Percentiles rank a stretch among this genome's conserved stretches.
phyloP scores from a whole-genome alignment of 768 basidiomycete species.

The Russula ochroleuca region DNA sequence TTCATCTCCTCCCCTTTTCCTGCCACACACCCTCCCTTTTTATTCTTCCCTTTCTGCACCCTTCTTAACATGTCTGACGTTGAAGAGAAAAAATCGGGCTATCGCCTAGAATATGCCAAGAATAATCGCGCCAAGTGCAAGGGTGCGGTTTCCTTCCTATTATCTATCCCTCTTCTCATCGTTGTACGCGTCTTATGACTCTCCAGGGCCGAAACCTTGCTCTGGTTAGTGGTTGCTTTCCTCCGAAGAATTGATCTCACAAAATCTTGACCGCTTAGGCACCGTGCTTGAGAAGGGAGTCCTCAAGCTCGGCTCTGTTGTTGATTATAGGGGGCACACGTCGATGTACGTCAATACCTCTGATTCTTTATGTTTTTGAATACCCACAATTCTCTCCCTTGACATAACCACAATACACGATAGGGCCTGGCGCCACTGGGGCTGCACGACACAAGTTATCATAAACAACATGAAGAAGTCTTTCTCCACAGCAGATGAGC shows the following conservation, averaged over 20 bases:
- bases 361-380: background rate
- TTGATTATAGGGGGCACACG: constrained; percentile 68
- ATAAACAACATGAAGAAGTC: constrained; percentile 64
- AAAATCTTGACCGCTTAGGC: constrained; percentile 41
- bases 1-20: constrained; percentile 28
- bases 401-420: background rate
- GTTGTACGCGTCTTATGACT: constrained; percentile 28
- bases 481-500: constrained; percentile 55
- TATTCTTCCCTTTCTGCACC: constrained; percentile 10
- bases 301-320: constrained; percentile 67
- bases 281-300: constrained; percentile 67
- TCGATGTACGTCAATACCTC: constrained; percentile 50
- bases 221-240: constrained; percentile 42
- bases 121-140: constrained; percentile 73
- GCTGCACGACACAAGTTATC: constrained; percentile 69
- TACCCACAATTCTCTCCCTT: background rate
- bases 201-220: constrained; percentile 72
- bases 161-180: constrained; percentile 29
- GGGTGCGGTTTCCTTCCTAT: constrained; percentile 46
- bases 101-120: constrained; percentile 73
- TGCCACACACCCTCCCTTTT: constrained; percentile 26
- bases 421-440: constrained; percentile 89
- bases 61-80: constrained; percentile 37
- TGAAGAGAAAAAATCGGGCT: constrained; percentile 52
- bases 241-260: constrained; percentile 26